A percentile compares a stretch with the other conserved stretches of the same genome.
These are phyloP conservation scores for Astrothelium subdiscretum DNA, from an alignment of 495 filamentous ascomycete genomes.

Conservation along the genomic window DNA sequence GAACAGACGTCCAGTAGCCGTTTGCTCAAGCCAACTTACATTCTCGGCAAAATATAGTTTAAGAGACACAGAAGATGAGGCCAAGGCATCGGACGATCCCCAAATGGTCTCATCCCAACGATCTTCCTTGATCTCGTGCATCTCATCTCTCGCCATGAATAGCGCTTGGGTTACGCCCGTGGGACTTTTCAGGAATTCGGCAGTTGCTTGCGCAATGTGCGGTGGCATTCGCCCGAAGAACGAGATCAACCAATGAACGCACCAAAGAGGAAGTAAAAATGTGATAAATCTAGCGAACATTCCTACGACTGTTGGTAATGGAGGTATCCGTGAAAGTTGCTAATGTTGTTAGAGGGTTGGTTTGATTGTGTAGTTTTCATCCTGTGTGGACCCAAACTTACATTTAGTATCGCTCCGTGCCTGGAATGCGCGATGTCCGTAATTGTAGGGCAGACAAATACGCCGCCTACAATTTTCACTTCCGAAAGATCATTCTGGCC, in stretches of 20 bases:
- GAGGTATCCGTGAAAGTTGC: neutral
- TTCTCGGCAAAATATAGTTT: neutral
- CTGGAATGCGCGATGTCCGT: conserved; percentile 20
- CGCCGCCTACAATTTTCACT: conserved; percentile 18
- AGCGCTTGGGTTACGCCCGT: neutral
- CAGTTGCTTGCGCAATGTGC: neutral
- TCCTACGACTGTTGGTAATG: neutral
- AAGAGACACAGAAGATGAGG: neutral
- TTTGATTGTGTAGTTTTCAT: too few relatives aligned
- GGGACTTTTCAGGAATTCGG: neutral
- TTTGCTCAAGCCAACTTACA: neutral
- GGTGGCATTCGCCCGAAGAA: neutral
- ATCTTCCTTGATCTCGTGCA: neutral
- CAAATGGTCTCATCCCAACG: neutral
- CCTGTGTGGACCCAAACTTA: too few relatives aligned
- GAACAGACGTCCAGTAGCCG: neutral
- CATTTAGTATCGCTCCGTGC: conserved; percentile 17
- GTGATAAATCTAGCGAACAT: neutral
- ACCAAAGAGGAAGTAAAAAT: neutral
- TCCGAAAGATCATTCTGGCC: neutral
- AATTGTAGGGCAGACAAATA: conserved; percentile 26
- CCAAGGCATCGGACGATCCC: neutral
- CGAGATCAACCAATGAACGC: neutral
- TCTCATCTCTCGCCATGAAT: neutral
- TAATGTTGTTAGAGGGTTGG: too few relatives aligned